A percentile compares a stretch with the other conserved stretches of the same genome.
Evolutionary conservation across 495 filamentous ascomycete species (phyloP).

Genomic region (Terfezia boudieri): DNA sequence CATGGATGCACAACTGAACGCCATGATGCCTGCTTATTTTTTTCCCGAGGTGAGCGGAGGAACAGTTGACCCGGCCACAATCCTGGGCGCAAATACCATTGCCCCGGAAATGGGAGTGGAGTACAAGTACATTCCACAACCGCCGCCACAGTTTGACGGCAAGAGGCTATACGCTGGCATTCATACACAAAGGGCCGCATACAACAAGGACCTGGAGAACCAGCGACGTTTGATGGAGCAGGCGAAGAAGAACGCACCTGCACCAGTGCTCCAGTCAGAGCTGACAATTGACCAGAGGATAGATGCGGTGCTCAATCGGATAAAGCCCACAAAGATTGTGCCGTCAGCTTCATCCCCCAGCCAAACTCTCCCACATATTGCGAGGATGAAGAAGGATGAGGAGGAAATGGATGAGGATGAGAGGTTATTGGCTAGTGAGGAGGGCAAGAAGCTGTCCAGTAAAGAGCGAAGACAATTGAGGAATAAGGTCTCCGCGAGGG

Average conservation of each 20-base stretch:
- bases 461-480: conserved; percentile 84
- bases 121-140: conserved; percentile 41
- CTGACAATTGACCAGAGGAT: conserved; percentile 19
- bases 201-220: conserved; percentile 42
- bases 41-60: conserved; percentile 13
- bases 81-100: conserved; percentile 3
- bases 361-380: conserved; percentile 30
- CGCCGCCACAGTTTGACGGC: conserved; percentile 21
- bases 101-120: conserved; percentile 12
- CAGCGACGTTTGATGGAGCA: conserved; percentile 34
- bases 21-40: conserved; percentile 32
- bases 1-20: conserved; percentile 36
- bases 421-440: conserved; percentile 73
- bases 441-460: conserved; percentile 88
- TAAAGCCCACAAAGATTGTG: conserved; percentile 26
- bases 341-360: conserved; percentile 27
- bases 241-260: conserved; percentile 8
- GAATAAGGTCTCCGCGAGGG: conserved; percentile 95
- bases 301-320: conserved; percentile 22
- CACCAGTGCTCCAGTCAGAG: conserved; percentile 18
- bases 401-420: conserved; percentile 99
- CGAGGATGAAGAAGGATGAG: conserved; percentile 55
- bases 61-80: conserved; percentile 4
- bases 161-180: conserved; percentile 5
- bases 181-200: conserved; percentile 30